These are phyloP conservation scores for Cercospora sp. DNA, from an alignment of 2,329 filamentous ascomycete species.

Conservation along the genomic window DNA sequence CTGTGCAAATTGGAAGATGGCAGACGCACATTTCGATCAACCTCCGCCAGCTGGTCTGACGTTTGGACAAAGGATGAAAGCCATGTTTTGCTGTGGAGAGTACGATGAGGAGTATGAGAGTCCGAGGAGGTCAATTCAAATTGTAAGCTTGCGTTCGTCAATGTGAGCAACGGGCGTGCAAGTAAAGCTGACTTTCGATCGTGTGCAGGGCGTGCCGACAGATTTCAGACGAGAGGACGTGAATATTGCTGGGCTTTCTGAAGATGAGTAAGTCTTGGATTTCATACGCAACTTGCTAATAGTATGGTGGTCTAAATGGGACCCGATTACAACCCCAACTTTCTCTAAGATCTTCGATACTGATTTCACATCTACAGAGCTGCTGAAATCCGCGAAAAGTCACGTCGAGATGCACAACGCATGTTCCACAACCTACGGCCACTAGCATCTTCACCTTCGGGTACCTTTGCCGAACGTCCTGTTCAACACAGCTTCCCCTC, in stretches of 20 bases:
- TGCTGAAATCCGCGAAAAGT: constrained; percentile 35
- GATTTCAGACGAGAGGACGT: constrained; percentile 40
- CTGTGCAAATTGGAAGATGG: constrained; percentile 3
- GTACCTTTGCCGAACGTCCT: constrained; percentile 33
- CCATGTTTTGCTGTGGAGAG: constrained; percentile 29
- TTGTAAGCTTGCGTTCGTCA: constrained; percentile 22
- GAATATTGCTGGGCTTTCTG: constrained; percentile 33
- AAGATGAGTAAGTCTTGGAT: constrained; percentile 30
- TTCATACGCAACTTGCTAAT: background rate
- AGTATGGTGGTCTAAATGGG: background rate
- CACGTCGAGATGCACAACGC: constrained; percentile 31
- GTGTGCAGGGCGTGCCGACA: constrained; percentile 35
- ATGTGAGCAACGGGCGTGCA: background rate
- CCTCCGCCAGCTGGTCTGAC: constrained; percentile 9
- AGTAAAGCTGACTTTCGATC: background rate
- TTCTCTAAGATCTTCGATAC: background rate
- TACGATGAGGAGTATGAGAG: constrained; percentile 30
- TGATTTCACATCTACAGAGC: background rate
- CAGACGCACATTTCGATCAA: constrained; percentile 1
- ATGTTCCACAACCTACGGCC: constrained; percentile 36
- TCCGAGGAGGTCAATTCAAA: constrained; percentile 26
- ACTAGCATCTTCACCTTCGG: constrained; percentile 34
- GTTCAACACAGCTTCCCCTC: constrained; percentile 14
- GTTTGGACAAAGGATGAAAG: constrained; percentile 25
- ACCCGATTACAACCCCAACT: background rate